Percentiles rank a stretch among this genome's conserved stretches.
Evolutionary conservation across 768 basidiomycete genomes (phyloP).

Genomic region (Tulasnella sp.): DNA sequence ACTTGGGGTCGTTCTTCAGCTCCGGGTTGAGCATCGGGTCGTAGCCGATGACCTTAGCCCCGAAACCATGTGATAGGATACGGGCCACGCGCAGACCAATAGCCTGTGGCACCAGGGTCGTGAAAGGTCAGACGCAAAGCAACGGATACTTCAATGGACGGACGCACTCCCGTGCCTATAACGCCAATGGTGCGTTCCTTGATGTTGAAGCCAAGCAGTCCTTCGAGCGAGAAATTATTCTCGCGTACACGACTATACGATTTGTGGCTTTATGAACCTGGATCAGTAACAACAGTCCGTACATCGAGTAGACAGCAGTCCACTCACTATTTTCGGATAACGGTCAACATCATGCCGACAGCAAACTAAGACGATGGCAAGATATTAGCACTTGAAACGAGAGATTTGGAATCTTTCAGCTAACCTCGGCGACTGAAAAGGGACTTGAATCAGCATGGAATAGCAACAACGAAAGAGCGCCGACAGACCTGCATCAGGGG

Average conservation of each 20-base stretch:
- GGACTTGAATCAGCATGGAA: not conserved
- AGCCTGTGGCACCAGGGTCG: not conserved
- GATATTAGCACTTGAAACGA: not conserved
- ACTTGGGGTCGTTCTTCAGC: conserved; percentile 16
- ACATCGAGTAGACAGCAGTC: not conserved
- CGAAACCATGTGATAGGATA: conserved; percentile 30
- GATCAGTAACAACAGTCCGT: not conserved
- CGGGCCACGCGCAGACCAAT: conserved; percentile 26
- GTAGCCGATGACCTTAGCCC: conserved; percentile 28
- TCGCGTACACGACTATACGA: conserved; percentile 23
- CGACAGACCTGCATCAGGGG: conserved; percentile 22
- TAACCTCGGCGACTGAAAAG: conserved; percentile 20
- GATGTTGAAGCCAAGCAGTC: conserved; percentile 26
- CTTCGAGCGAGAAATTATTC: conserved; percentile 24
- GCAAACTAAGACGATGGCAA: conserved; percentile 19
- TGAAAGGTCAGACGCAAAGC: not conserved
- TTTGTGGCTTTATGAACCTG: conserved; percentile 19
- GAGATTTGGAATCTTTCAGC: not conserved
- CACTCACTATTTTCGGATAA: conserved; percentile 23
- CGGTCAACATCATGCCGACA: conserved; percentile 24
- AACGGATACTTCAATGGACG: not conserved
- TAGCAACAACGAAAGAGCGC: not conserved
- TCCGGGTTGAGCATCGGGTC: conserved; percentile 24
- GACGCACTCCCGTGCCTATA: conserved; percentile 30
- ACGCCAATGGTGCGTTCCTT: conserved; percentile 31